Conservation (phyloP, 1,284 basidiomycete species). For the Tilletia indica region DNA sequence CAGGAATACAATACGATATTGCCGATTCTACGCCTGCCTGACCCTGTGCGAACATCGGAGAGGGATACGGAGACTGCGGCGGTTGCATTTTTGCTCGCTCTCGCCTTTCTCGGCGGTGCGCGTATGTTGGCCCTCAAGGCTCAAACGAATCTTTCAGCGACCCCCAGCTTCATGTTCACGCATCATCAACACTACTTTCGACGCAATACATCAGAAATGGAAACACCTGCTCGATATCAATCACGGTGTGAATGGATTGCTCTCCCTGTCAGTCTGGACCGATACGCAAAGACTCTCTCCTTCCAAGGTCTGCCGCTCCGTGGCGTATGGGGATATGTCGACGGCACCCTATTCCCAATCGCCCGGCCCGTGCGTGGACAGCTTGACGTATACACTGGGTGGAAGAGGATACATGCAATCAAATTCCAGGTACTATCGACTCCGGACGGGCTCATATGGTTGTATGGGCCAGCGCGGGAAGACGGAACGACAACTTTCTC, state of each 20-base stretch:
- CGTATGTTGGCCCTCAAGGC: background rate
- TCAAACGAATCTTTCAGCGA: background rate
- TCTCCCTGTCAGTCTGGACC: too few species aligned
- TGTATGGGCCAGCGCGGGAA: background rate
- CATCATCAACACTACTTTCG: background rate
- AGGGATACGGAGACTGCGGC: background rate
- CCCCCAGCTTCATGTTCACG: background rate
- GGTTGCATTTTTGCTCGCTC: background rate
- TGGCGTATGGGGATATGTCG: background rate
- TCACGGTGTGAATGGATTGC: too few species aligned
- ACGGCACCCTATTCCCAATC: background rate
- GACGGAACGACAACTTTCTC: background rate
- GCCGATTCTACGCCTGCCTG: background rate
- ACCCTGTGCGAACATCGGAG: background rate
- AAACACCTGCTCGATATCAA: too few species aligned
- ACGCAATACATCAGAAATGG: background rate
- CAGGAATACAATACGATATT: background rate
- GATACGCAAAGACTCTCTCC: too few species aligned
- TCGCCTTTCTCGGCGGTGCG: background rate
- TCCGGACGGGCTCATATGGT: background rate
- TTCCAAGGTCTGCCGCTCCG: too few species aligned
- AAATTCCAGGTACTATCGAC: background rate
- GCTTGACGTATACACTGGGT: background rate
- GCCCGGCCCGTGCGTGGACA: background rate
- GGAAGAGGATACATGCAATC: background rate